Conservation (phyloP, 2,329 filamentous ascomycete species). For the Sporothrix brunneoviolacea region DNA sequence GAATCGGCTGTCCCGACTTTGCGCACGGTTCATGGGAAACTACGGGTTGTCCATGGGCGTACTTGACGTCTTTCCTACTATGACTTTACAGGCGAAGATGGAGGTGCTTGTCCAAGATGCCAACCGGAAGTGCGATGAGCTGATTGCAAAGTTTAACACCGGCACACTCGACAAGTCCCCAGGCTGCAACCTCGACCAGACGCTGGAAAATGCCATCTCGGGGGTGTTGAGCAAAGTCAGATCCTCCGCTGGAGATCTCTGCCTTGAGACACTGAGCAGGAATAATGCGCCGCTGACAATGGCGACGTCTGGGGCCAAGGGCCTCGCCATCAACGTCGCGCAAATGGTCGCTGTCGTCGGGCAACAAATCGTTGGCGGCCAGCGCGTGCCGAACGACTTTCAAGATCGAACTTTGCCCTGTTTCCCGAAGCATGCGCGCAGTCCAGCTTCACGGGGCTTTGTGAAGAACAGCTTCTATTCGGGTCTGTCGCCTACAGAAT, state of each 20-base stretch:
- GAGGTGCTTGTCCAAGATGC: slow-evolving; percentile 68
- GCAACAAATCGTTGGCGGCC: slow-evolving; percentile 92
- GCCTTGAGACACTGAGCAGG: slow-evolving; percentile 80
- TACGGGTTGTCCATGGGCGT: slow-evolving; percentile 95
- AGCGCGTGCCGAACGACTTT: slow-evolving; percentile 91
- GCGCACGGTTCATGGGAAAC: slow-evolving; percentile 79
- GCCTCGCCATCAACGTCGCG: slow-evolving; percentile 94
- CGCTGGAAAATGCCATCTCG: slow-evolving; percentile 82
- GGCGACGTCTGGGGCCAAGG: slow-evolving; percentile 95
- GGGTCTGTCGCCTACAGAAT: slow-evolving; percentile 82
- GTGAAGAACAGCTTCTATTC: slow-evolving; percentile 97
- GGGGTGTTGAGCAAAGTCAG: slow-evolving; percentile 88
- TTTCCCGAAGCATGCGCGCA: slow-evolving; percentile 86
- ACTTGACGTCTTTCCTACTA: slow-evolving; percentile 83
- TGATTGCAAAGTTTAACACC: slow-evolving; percentile 72
- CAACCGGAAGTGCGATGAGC: slow-evolving; percentile 72
- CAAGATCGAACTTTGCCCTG: slow-evolving; percentile 92
- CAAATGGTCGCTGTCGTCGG: slow-evolving; percentile 98
- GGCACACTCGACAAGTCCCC: slow-evolving; percentile 79
- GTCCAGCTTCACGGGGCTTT: slow-evolving; percentile 94
- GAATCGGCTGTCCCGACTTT: slow-evolving; percentile 88
- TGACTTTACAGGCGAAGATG: slow-evolving; percentile 64
- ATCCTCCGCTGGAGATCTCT: slow-evolving; percentile 82
- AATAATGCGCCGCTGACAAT: slow-evolving; percentile 93
- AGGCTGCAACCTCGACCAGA: slow-evolving; percentile 86